Evolutionary conservation across 371 early-diverging fungal species (phyloP).

Genomic region (Parasitella parasitica): DNA sequence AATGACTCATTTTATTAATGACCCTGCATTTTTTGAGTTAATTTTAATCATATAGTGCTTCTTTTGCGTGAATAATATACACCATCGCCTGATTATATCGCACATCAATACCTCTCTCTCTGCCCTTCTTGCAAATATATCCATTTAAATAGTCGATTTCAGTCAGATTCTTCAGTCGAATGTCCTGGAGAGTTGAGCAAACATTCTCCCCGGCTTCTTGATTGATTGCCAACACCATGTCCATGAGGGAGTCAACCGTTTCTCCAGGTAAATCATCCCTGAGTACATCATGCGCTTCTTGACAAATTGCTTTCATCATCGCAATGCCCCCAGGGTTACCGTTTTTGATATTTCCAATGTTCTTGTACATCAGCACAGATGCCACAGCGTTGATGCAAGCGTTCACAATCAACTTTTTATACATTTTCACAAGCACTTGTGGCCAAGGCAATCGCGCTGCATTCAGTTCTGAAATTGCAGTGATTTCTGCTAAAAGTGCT

Average conservation of each 20-base stretch:
- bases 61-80: constrained; percentile 36
- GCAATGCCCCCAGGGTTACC: constrained; percentile 14
- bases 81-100: constrained; percentile 24
- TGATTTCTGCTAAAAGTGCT: constrained; percentile 18
- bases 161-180: constrained; percentile 34
- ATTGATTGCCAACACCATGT: constrained; percentile 27
- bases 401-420: constrained; percentile 60
- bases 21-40: neutral
- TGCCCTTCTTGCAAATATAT: constrained; percentile 40
- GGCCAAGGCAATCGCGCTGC: constrained; percentile 34
- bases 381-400: constrained; percentile 60
- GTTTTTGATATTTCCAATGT: constrained; percentile 31
- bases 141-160: constrained; percentile 68
- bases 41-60: constrained; percentile 8
- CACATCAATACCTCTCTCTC: constrained; percentile 7
- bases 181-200: constrained; percentile 65
- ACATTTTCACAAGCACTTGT: constrained; percentile 38
- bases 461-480: constrained; percentile 28
- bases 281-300: constrained; percentile 32
- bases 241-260: constrained; percentile 20
- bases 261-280: constrained; percentile 25
- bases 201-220: constrained; percentile 40
- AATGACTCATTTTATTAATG: constrained; percentile 1
- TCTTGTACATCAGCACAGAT: constrained; percentile 44
- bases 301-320: constrained; percentile 25